Base-by-base conservation (phyloP, 345 rosid genomes). In the Bruguiera sexangula region DNA sequence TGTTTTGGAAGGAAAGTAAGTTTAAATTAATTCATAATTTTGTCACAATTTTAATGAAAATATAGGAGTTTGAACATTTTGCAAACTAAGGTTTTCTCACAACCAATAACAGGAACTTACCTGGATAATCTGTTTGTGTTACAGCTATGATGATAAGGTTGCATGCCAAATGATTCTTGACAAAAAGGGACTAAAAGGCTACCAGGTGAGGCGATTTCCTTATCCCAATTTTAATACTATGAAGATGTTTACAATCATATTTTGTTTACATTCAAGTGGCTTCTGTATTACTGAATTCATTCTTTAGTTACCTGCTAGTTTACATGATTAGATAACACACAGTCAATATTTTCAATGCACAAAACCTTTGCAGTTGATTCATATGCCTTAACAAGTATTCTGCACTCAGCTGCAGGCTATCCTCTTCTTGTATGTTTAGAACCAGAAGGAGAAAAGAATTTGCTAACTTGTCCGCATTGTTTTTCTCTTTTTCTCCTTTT, bases 81-180 rank as follows among this genome's bases (percentile, higher is more conserved):
- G 15, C 5, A 43, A 11, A 43, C 18, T 43, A 13, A 13, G 50
- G 19, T 43, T 11, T 3, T 43, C 19, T 13, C 50, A 43, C 50
- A 43, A 13, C 50, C 50, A 43, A 43, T 43, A 13, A 24, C 30
- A 22, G 18, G 7, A 15, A 16, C 29, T 21, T 56, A 24, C 60
- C 24, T 2, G 6, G 16, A 1, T 66, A 11, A 31, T 66, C 69
- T 67, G 48, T 70, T 64, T 59, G 69, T 22, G 6, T 67, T 68
- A 71, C 86, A 93, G 98, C 79, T 82, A 80, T 72, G 98, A 93
- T 80, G 98, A 93, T 78, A 86, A 79, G 77, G 88, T 89, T 75
- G 98, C 96, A 59, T 93, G 96, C 71, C 83, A 78, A 81, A 90
- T 75, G 87, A 87, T 93, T 83, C 76, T 93, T 80, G 90, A 89